Conservation (phyloP, 768 basidiomycete species). For the Boletus fagicola region DNA sequence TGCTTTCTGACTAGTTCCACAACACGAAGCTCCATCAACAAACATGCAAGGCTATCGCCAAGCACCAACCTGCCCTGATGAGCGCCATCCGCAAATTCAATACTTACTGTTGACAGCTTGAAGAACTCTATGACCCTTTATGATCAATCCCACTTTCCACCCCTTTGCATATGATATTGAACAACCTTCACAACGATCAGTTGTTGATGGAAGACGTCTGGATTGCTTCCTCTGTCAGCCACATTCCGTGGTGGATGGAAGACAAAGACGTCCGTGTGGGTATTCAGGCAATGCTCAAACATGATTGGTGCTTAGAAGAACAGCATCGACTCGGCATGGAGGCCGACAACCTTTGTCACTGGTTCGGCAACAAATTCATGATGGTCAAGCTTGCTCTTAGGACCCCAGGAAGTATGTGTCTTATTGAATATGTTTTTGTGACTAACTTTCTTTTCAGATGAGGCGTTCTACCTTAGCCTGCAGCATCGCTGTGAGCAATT, state of each 20-base stretch:
- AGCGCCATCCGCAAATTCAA: too few relatives aligned
- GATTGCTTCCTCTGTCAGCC: not conserved
- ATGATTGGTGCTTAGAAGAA: constrained; percentile 34
- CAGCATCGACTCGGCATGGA: constrained; percentile 23
- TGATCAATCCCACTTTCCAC: too few relatives aligned
- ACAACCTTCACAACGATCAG: constrained; percentile 9
- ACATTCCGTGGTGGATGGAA: not conserved
- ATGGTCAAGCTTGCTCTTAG: constrained; percentile 18
- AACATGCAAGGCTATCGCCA: not conserved
- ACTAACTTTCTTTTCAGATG: too few relatives aligned
- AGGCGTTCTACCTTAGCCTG: too few relatives aligned
- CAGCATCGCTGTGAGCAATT: not conserved
- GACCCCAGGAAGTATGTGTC: too few relatives aligned
- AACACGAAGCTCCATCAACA: constrained; percentile 7
- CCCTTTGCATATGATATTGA: constrained; percentile 8
- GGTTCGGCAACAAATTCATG: constrained; percentile 33
- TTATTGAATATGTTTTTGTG: too few relatives aligned
- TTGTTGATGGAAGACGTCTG: constrained; percentile 37
- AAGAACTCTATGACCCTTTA: too few relatives aligned
- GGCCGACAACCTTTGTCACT: constrained; percentile 36
- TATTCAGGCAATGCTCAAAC: constrained; percentile 31
- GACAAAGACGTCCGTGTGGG: constrained; percentile 13
- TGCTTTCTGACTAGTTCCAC: too few relatives aligned
- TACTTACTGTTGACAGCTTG: too few relatives aligned
- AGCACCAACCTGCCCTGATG: not conserved